Evolutionary conservation across 2,329 filamentous ascomycete species (phyloP), one percentile per base, ranked within the genome.

Genomic region (Clarireedia hainanense): DNA sequence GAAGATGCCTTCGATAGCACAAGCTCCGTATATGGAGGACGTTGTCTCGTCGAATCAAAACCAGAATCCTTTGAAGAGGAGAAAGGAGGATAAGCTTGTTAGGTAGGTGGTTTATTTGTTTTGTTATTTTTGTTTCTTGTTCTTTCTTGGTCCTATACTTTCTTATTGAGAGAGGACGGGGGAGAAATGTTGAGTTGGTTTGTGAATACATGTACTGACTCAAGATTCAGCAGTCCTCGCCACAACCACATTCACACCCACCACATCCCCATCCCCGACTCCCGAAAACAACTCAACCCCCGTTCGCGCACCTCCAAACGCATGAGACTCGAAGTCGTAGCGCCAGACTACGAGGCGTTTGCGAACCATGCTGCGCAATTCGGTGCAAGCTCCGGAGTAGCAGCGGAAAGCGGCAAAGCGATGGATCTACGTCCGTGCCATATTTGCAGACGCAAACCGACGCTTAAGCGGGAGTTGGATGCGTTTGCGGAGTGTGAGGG

Each of bases 401-500:
- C n/a, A 4, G 17, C 9, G 15, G 17, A 24, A 45, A 20, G 23
- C 6, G 30, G 14, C 60, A 55, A 26, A 24, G 23, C 23, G 34
- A 50, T 61, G 7, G 62, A 66, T 55, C 71, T 83, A 26, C 72
- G 71, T 40, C 77, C 84, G 0, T 89, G 85, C 68, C 82, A 88
- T 70, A 80, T 87, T 60, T 89, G 85, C 74, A 79, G 80, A 63
- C 79, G 83, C 43, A 78, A 79, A 53, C 85, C 85, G 1, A 84
- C 76, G 52, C 81, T 81, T 62, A 85, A 80, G 66, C 76, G 76
- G 5, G 83, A 88, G 56, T 75, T 88, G 36, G 83, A 86, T 67
- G 80, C 79, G 9, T 88, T 83, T 65, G 78, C 82, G 47, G 75
- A 82, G 63, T 89, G 85, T 67, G 72, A 79, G 61, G 76, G 79